phyloP scores from a whole-genome alignment of 2,329 filamentous ascomycete genomes.

The Huntiella bhutanensis region DNA sequence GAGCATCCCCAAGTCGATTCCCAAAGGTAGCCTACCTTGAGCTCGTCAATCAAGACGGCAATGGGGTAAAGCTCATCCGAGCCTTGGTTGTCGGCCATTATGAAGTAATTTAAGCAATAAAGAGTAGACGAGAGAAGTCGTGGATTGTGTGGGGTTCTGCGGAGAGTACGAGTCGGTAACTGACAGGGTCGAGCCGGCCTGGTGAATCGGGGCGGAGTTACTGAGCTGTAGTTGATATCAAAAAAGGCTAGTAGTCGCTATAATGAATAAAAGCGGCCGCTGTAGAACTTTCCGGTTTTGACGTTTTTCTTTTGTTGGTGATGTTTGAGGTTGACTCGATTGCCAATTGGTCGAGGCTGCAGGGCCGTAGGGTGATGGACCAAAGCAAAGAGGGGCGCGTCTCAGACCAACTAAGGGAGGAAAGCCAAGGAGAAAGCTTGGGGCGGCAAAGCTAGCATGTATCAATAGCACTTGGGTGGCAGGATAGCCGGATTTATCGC shows the following conservation, averaged over 20 bases:
- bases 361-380: background rate
- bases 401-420: slow-evolving; percentile 3
- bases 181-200: no score
- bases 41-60: slow-evolving; percentile 96
- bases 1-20: background rate
- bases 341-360: no score
- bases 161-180: no score
- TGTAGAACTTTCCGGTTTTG: no score
- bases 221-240: no score
- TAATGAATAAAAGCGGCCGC: no score
- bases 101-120: slow-evolving; percentile 17
- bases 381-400: slow-evolving; percentile 11
- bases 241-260: no score
- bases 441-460: slow-evolving; percentile 3
- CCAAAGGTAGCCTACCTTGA: slow-evolving; percentile 50
- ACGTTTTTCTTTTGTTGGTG: background rate
- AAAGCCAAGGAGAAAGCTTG: slow-evolving; percentile 5
- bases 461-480: background rate
- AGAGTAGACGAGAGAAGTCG: background rate
- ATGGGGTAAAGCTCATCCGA: slow-evolving; percentile 99
- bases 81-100: slow-evolving; percentile 75
- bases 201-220: no score
- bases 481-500: no score
- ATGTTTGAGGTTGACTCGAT: no score
- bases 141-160: no score